Evolutionary conservation across 768 basidiomycete species (phyloP).

Genomic region (Mycena venus): DNA sequence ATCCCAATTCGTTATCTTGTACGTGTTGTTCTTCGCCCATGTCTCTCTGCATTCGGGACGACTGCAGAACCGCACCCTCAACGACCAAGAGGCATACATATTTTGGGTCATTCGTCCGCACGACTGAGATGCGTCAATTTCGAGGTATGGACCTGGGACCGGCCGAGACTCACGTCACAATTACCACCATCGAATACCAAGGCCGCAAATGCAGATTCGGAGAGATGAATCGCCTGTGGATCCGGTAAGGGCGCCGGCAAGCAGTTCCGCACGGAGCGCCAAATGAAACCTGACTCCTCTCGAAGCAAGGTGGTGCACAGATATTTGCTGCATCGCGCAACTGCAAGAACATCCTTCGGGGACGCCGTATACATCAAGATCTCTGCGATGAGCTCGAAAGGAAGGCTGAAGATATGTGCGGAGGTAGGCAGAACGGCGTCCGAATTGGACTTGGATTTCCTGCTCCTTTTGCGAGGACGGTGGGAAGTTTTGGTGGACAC

Average conservation of each 20-base stretch:
- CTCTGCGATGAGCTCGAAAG: slow-evolving; percentile 76
- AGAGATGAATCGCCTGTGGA: slow-evolving; percentile 41
- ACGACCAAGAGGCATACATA: slow-evolving; percentile 63
- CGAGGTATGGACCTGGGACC: too few species aligned
- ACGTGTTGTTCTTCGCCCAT: neutral
- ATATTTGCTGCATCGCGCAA: slow-evolving; percentile 69
- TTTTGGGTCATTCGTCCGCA: slow-evolving; percentile 53
- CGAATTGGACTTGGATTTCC: neutral
- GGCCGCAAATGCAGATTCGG: slow-evolving; percentile 73
- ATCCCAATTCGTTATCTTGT: neutral
- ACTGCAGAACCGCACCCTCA: slow-evolving; percentile 61
- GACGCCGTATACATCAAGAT: slow-evolving; percentile 67
- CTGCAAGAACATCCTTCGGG: slow-evolving; percentile 68
- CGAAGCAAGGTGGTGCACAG: slow-evolving; percentile 64
- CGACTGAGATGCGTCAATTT: slow-evolving; percentile 38
- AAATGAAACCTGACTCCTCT: slow-evolving; percentile 66
- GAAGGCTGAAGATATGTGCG: slow-evolving; percentile 48
- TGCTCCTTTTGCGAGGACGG: slow-evolving; percentile 17
- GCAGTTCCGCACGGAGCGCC: slow-evolving; percentile 65
- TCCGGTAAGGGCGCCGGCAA: slow-evolving; percentile 54
- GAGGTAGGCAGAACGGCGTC: neutral
- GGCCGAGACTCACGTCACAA: slow-evolving; percentile 63
- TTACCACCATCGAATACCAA: slow-evolving; percentile 70
- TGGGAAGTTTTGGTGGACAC: neutral
- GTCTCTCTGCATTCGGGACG: slow-evolving; percentile 12